phyloP scores from a whole-genome alignment of 2,329 filamentous ascomycete genomes.

The Aspergillus arachidicola region DNA sequence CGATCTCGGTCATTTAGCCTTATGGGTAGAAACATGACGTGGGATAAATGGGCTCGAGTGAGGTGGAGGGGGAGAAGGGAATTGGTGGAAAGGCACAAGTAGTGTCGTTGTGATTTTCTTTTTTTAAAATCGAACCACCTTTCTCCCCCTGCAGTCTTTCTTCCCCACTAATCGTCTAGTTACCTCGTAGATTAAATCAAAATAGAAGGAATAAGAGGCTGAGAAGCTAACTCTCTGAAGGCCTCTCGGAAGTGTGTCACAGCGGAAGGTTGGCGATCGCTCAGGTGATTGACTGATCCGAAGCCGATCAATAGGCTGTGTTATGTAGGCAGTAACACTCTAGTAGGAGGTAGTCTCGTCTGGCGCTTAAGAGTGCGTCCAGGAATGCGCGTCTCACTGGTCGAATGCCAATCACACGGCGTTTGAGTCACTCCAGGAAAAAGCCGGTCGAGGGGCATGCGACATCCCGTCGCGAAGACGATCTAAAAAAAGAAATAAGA shows the following conservation, averaged over 20 bases:
- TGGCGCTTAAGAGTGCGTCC: slow-evolving; percentile 35
- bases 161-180: slow-evolving; percentile 22
- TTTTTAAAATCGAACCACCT: slow-evolving; percentile 12
- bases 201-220: slow-evolving; percentile 1
- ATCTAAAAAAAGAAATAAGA: slow-evolving; percentile 10
- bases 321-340: neutral
- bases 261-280: slow-evolving; percentile 3
- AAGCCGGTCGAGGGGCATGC: slow-evolving; percentile 25
- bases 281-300: slow-evolving; percentile 3
- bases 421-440: slow-evolving; percentile 32
- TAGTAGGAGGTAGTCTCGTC: slow-evolving; percentile 17
- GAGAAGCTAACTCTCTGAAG: neutral
- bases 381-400: slow-evolving; percentile 28
- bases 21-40: slow-evolving; percentile 41
- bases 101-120: slow-evolving; percentile 13
- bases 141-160: slow-evolving; percentile 1
- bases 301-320: slow-evolving; percentile 1
- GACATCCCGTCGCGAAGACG: slow-evolving; percentile 28
- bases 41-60: slow-evolving; percentile 25
- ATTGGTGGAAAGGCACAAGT: slow-evolving; percentile 15
- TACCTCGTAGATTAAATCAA: slow-evolving; percentile 23
- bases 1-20: slow-evolving; percentile 40
- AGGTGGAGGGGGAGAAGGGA: slow-evolving; percentile 25
- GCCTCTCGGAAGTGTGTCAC: slow-evolving; percentile 14
- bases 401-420: slow-evolving; percentile 25